A percentile compares a stretch with the other conserved stretches of the same genome.
Conservation (phyloP, 352 stramenopile species). For the Globisporangium uncinulatum region DNA sequence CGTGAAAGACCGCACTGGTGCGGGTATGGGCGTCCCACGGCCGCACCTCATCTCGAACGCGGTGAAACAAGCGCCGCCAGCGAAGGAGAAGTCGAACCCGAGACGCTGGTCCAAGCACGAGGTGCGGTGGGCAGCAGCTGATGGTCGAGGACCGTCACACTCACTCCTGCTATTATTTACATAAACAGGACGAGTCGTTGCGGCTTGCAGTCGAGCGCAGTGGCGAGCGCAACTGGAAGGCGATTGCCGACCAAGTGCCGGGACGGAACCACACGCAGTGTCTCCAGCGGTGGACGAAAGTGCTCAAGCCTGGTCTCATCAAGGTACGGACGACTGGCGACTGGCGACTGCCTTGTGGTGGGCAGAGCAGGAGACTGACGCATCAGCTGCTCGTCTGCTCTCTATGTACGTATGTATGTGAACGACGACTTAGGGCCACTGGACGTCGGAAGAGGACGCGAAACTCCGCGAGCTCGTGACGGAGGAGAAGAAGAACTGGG, state of each 20-base stretch:
- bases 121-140: conserved; percentile 4
- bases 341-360: conserved; percentile 3
- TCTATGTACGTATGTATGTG: too few species aligned
- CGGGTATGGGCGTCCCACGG: conserved; percentile 63
- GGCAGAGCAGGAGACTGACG: too few species aligned
- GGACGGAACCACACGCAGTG: conserved; percentile 92
- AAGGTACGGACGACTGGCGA: conserved; percentile 34
- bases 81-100: conserved; percentile 84
- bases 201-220: conserved; percentile 79
- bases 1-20: conserved; percentile 73
- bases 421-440: conserved; percentile 68
- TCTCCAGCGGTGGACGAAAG: conserved; percentile 92
- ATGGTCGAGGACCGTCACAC: background rate
- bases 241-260: conserved; percentile 88
- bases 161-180: background rate
- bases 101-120: conserved; percentile 80
- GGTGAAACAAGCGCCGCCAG: conserved; percentile 69
- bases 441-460: conserved; percentile 88
- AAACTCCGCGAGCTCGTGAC: conserved; percentile 81
- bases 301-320: conserved; percentile 90
- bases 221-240: conserved; percentile 87
- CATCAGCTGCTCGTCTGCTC: too few species aligned
- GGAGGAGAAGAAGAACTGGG: conserved; percentile 89
- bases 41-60: conserved; percentile 70
- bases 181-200: conserved; percentile 69